Base-by-base conservation (phyloP, 805 yeast species). In the Saturnispora diversa region DNA sequence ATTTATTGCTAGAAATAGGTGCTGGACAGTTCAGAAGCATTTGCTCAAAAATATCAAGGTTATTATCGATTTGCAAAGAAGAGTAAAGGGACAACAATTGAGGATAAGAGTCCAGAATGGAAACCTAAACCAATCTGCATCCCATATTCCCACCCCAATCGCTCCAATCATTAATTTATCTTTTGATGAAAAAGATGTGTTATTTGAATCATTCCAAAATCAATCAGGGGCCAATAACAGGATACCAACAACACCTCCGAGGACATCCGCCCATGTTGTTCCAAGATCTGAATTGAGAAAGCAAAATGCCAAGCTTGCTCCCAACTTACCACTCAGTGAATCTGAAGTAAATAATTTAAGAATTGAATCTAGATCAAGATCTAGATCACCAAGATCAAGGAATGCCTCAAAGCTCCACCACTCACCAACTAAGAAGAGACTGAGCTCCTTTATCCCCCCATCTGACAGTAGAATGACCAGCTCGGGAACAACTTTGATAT, bases 11-110 rank as follows among this genome's bases (percentile, higher is more conserved):
- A 48, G 60, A 39, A 45, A 52, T n/a, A 35, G 37, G 9, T 24
- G 42, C 3, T 48, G 53, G 38, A 32, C 39, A 7, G 27, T 44
- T 12, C 48, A 55, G 33, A 54, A 44, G 29, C 16, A 16, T 16
- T 35, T 59, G 17, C 27, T 54, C 1, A 37, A 42, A 47, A 46
- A 58, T 6, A 53, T 57, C 5, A 43, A 48, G 13, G 26, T 35
- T 2, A 50, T 66, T 2, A 54, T 51, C 6, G 50, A 47, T 12
- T 44, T 75, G 2, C 81, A 74, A 50, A 60, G 73, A 29, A 29
- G 57, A 3, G 49, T 66, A 3, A 65, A 83, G 40, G 76, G 74
- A 3, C 43, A 47, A 5, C 6, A 58, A 5, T 43, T 55, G 1
- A 31, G 47, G 17, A 21, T 32, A 4, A 8, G 4, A 12, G 6